These are phyloP conservation scores for Metroxylon sagu DNA, from an alignment of 176 grass and related monocot genomes.

Conservation along the genomic window DNA sequence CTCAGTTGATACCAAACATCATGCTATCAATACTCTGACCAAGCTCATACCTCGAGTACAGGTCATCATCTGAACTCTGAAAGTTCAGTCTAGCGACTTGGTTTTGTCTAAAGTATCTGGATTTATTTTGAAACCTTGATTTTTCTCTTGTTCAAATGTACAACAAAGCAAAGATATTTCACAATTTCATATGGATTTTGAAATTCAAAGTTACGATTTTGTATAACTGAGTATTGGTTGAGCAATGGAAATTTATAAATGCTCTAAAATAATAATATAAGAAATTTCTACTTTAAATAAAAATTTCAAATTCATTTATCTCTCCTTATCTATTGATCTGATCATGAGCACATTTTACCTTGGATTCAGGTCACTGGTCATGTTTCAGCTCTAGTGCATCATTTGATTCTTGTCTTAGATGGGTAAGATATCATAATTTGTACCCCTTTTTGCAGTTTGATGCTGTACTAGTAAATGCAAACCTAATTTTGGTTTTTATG, in stretches of 20 bases:
- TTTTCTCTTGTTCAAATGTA: too few species aligned
- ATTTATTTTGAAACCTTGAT: too few species aligned
- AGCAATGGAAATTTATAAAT: too few species aligned
- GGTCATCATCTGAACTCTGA: constrained; percentile 38
- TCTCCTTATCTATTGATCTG: too few species aligned
- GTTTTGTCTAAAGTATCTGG: too few species aligned
- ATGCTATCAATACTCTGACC: constrained; percentile 72
- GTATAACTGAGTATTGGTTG: too few species aligned
- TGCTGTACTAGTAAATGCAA: constrained; percentile 1
- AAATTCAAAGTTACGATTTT: too few species aligned
- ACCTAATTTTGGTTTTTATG: neutral
- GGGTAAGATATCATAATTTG: constrained; percentile 51
- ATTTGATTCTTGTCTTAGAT: constrained; percentile 90
- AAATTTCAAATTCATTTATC: too few species aligned
- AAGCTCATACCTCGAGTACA: constrained; percentile 96
- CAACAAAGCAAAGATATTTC: too few species aligned
- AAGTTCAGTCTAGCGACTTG: neutral
- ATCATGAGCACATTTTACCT: constrained; percentile 1
- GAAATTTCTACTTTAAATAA: too few species aligned
- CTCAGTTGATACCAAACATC: constrained; percentile 57
- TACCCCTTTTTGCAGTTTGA: neutral
- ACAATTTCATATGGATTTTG: too few species aligned
- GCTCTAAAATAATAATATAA: too few species aligned
- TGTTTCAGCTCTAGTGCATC: constrained; percentile 92
- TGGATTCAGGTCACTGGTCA: constrained; percentile 81